Percentiles rank a stretch among this genome's conserved stretches.
phyloP scores from a whole-genome alignment of 768 basidiomycete genomes.

The Pleurotus djamor region DNA sequence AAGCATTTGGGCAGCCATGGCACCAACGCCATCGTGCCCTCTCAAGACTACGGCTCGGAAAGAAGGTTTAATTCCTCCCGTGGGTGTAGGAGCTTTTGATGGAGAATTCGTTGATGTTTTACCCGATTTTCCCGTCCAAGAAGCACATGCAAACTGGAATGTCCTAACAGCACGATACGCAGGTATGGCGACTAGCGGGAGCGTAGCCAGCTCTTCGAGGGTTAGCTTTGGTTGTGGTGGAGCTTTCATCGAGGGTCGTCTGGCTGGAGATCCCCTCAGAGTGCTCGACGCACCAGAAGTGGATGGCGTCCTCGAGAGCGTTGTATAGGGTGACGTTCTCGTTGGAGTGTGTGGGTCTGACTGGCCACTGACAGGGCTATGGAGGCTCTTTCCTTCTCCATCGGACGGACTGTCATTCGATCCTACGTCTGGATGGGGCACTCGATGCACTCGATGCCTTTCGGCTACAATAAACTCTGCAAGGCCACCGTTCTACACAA shows the following conservation, averaged over 20 bases:
- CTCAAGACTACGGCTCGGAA: conserved; percentile 56
- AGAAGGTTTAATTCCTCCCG: not conserved
- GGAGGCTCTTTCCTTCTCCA: not conserved
- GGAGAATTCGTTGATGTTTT: conserved; percentile 12
- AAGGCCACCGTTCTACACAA: conserved; percentile 71
- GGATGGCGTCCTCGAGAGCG: not conserved
- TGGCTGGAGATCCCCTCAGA: not conserved
- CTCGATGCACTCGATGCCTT: conserved; percentile 70
- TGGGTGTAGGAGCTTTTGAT: conserved; percentile 1
- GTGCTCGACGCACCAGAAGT: conserved; percentile 8
- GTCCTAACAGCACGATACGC: conserved; percentile 82
- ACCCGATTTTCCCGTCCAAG: conserved; percentile 6
- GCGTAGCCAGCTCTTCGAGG: conserved; percentile 74
- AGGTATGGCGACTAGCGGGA: conserved; percentile 78
- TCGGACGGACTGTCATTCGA: conserved; percentile 20
- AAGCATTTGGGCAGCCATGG: conserved; percentile 78
- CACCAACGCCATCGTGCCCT: conserved; percentile 74
- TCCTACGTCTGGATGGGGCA: conserved; percentile 55
- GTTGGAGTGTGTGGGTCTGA: not conserved
- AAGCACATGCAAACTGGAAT: conserved; percentile 46
- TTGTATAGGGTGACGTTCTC: not conserved
- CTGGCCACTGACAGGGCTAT: conserved; percentile 1
- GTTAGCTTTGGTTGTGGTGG: conserved; percentile 19
- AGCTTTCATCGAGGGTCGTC: not conserved
- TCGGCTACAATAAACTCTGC: conserved; percentile 89